phyloP scores from a whole-genome alignment of 1,284 basidiomycete genomes.

The Gymnopus androsaceus region DNA sequence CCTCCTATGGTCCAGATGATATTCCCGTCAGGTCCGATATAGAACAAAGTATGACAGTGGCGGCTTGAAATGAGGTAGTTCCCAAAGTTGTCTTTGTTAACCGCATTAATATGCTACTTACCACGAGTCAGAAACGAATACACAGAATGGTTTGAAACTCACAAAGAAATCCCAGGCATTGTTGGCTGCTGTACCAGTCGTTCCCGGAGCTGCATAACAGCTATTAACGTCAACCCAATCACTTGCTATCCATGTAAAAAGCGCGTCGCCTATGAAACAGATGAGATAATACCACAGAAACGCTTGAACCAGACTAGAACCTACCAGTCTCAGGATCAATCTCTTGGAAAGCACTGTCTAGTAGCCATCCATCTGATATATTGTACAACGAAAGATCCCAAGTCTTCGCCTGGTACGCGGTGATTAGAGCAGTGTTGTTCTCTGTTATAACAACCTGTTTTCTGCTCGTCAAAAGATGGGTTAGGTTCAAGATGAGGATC shows the following conservation, averaged over 20 bases:
- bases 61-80: conserved; percentile 23
- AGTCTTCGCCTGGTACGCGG: conserved; percentile 10
- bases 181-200: background rate
- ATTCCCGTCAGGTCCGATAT: conserved; percentile 18
- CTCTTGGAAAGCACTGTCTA: conserved; percentile 12
- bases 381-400: conserved; percentile 11
- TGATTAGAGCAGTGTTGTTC: conserved; percentile 13
- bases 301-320: background rate
- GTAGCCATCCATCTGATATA: conserved; percentile 10
- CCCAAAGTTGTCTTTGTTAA: conserved; percentile 18
- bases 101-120: conserved; percentile 15
- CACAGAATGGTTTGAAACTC: background rate
- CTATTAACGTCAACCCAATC: conserved; percentile 15
- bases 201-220: conserved; percentile 6
- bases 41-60: conserved; percentile 18
- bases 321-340: conserved; percentile 10
- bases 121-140: background rate
- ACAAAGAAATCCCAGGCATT: conserved; percentile 20
- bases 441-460: conserved; percentile 1
- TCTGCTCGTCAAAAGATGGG: background rate
- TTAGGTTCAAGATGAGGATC: background rate
- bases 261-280: conserved; percentile 4
- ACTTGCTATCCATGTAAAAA: conserved; percentile 16
- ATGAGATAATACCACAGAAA: background rate
- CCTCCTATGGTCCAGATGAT: conserved; percentile 23